Percentiles rank a stretch among this genome's conserved stretches.
Conservation (phyloP, 2,329 filamentous ascomycete genomes). For the Elsinoe necatrix region DNA sequence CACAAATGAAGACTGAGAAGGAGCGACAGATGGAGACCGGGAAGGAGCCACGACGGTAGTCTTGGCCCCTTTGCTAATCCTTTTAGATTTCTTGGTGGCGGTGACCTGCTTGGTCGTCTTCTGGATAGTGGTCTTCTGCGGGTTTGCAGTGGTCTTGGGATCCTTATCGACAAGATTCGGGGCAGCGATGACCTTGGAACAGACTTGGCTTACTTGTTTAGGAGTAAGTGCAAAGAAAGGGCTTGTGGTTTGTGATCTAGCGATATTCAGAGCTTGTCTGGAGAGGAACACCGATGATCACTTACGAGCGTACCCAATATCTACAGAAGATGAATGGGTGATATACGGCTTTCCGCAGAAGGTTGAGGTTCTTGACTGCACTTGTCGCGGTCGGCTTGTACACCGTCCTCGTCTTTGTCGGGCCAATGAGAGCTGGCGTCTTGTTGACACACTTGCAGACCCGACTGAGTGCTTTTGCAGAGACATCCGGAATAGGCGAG, state of each 20-base stretch:
- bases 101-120: background rate
- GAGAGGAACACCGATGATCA: background rate
- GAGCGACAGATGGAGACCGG: background rate
- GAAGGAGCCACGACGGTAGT: background rate
- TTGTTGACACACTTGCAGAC: background rate
- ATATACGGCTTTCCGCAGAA: constrained; percentile 1
- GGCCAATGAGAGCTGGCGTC: background rate
- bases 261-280: background rate
- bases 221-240: background rate
- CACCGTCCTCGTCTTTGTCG: background rate
- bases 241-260: background rate
- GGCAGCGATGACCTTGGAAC: constrained; percentile 2
- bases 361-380: background rate
- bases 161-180: background rate
- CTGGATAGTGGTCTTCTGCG: background rate
- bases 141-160: background rate
- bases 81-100: background rate
- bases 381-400: background rate
- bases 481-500: constrained; percentile 3
- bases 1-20: no score
- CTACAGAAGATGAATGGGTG: constrained; percentile 13
- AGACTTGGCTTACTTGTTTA: background rate
- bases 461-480: background rate
- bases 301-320: constrained; percentile 6
- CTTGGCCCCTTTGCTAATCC: background rate